Percentiles rank a stretch among this genome's conserved stretches.
Conservation (phyloP, 306 rosid species). For the Dicorynia guianensis region DNA sequence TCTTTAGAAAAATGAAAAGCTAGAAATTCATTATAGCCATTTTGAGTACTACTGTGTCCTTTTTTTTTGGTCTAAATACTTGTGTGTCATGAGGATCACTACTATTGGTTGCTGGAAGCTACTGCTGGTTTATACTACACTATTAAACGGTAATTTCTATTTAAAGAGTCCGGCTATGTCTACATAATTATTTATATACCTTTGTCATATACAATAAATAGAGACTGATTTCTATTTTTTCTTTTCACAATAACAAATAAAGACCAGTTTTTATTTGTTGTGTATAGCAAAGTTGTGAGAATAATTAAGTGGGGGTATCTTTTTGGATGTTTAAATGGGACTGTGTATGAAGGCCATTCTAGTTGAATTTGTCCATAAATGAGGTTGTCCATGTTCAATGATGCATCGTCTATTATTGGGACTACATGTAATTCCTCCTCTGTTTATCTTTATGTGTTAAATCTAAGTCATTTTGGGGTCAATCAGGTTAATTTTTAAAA, state of each 20-base stretch:
- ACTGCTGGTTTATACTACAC: constrained; percentile 2
- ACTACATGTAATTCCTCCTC: neutral
- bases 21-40: constrained; percentile 2
- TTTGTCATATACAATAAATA: no score
- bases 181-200: no score
- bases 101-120: neutral
- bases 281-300: no score
- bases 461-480: neutral
- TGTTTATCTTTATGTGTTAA: neutral
- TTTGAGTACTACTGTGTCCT: neutral
- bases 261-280: no score
- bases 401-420: neutral
- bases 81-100: neutral
- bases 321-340: neutral
- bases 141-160: constrained; percentile 7
- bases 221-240: no score
- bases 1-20: no score
- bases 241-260: no score
- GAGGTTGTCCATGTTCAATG: neutral
- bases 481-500: constrained; percentile 76
- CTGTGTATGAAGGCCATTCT: constrained; percentile 8
- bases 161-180: neutral
- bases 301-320: no score
- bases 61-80: neutral
- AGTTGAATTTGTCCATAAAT: constrained; percentile 21